Percentiles rank a stretch among this genome's conserved stretches.
These are phyloP conservation scores for Teratosphaeria gauchensis DNA, from an alignment of 2,329 filamentous ascomycete species.

Conservation along the genomic window DNA sequence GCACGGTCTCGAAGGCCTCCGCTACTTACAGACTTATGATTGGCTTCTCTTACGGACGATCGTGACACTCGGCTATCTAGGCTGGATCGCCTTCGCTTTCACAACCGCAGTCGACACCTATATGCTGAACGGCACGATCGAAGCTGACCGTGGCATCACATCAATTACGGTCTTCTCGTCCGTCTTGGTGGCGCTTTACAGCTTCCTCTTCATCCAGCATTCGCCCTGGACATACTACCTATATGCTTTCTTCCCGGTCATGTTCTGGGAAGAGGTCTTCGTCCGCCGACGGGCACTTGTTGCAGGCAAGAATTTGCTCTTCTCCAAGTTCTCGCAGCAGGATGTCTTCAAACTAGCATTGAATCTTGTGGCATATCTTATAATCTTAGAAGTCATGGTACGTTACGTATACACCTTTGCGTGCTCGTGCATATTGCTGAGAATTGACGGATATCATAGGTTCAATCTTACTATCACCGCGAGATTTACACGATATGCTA, in stretches of 20 bases:
- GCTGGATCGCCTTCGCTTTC: constrained; percentile 88
- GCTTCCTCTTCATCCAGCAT: constrained; percentile 67
- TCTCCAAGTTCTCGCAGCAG: constrained; percentile 54
- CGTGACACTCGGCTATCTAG: constrained; percentile 82
- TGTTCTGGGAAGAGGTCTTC: constrained; percentile 95
- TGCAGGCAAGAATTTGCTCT: constrained; percentile 57
- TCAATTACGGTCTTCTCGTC: constrained; percentile 64
- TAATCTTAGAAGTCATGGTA: constrained; percentile 64
- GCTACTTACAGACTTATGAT: constrained; percentile 96
- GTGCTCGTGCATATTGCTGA: neutral
- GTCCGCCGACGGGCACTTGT: constrained; percentile 61
- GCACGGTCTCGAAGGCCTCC: constrained; percentile 67
- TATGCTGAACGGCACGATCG: constrained; percentile 62
- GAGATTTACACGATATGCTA: constrained; percentile 80
- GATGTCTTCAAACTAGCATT: constrained; percentile 51
- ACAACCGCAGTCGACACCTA: constrained; percentile 83
- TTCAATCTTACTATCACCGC: constrained; percentile 83
- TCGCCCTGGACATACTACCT: constrained; percentile 80
- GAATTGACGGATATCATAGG: constrained; percentile 40
- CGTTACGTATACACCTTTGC: constrained; percentile 10
- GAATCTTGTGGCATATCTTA: constrained; percentile 59
- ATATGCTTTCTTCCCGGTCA: constrained; percentile 83
- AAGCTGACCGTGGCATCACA: constrained; percentile 51
- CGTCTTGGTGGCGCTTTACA: constrained; percentile 63
- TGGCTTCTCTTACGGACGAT: constrained; percentile 90